These are phyloP conservation scores for Trichoderma koningii DNA, from an alignment of 2,329 filamentous ascomycete species.

Conservation along the genomic window DNA sequence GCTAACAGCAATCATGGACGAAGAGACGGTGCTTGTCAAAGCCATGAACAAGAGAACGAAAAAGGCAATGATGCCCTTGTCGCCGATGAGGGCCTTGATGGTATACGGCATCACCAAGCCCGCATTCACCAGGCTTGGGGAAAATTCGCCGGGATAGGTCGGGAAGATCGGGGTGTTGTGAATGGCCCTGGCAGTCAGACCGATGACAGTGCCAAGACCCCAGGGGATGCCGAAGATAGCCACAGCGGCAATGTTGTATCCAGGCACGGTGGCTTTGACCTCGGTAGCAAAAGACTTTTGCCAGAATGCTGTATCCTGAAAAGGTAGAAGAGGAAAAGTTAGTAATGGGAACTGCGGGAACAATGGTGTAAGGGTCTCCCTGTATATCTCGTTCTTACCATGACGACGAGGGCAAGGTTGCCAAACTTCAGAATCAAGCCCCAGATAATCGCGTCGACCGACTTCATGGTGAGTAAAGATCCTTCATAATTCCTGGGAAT, in stretches of 20 bases:
- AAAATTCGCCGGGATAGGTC: constrained; percentile 21
- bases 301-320: constrained; percentile 23
- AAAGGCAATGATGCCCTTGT: constrained; percentile 22
- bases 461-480: constrained; percentile 26
- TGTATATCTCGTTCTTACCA: constrained; percentile 3
- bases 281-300: constrained; percentile 26
- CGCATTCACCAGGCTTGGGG: constrained; percentile 17
- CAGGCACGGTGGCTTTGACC: constrained; percentile 21
- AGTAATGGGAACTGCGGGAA: background rate
- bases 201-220: constrained; percentile 25
- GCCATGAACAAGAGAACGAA: constrained; percentile 26
- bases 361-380: background rate
- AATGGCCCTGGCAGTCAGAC: constrained; percentile 23
- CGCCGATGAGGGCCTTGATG: constrained; percentile 22
- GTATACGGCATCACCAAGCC: constrained; percentile 24
- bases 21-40: constrained; percentile 21
- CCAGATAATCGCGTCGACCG: constrained; percentile 14
- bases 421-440: constrained; percentile 23
- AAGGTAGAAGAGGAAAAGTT: background rate
- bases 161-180: constrained; percentile 23
- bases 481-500: constrained; percentile 19
- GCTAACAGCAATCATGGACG: constrained; percentile 26
- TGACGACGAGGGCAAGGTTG: constrained; percentile 22
- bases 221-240: constrained; percentile 26
- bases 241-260: constrained; percentile 20